These are phyloP conservation scores for Pelagomonas calceolata DNA, from an alignment of 108 stramenopile genomes.

Conservation along the genomic window DNA sequence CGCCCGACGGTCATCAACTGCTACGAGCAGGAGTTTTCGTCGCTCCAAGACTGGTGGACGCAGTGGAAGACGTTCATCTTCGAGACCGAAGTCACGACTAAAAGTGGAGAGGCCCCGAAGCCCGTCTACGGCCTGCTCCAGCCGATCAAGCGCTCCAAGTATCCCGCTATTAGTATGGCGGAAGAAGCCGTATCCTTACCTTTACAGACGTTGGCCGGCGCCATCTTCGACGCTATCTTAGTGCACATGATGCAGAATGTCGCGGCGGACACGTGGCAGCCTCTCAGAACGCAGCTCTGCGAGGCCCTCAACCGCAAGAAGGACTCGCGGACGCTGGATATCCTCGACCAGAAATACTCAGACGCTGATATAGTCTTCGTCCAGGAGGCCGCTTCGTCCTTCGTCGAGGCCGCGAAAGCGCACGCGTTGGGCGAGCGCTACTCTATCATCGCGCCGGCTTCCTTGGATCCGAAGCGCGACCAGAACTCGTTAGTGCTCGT, in stretches of 20 bases:
- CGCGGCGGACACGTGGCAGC: neutral
- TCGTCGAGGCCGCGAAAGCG: conserved; percentile 58
- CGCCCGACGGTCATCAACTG: conserved; percentile 90
- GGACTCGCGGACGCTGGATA: conserved; percentile 69
- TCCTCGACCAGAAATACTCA: conserved; percentile 62
- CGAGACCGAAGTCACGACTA: conserved; percentile 25
- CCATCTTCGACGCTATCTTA: conserved; percentile 81
- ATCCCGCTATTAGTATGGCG: conserved; percentile 64
- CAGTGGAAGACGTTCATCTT: conserved; percentile 83
- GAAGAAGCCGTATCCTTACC: conserved; percentile 74
- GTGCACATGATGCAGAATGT: conserved; percentile 66
- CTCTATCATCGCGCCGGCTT: conserved; percentile 40
- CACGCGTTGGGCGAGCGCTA: conserved; percentile 39
- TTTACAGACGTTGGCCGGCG: conserved; percentile 74
- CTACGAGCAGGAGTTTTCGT: conserved; percentile 61
- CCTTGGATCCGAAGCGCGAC: conserved; percentile 54
- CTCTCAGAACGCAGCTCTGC: neutral
- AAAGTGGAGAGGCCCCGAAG: conserved; percentile 6
- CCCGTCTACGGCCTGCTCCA: conserved; percentile 62
- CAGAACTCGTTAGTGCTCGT: conserved; percentile 71
- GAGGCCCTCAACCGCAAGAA: conserved; percentile 12
- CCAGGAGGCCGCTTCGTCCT: conserved; percentile 74
- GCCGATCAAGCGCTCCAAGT: conserved; percentile 72
- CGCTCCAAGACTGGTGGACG: conserved; percentile 65
- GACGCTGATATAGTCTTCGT: conserved; percentile 75